phyloP scores from a whole-genome alignment of 148 eudicot species.

The Rhododendron ferrugineum region DNA sequence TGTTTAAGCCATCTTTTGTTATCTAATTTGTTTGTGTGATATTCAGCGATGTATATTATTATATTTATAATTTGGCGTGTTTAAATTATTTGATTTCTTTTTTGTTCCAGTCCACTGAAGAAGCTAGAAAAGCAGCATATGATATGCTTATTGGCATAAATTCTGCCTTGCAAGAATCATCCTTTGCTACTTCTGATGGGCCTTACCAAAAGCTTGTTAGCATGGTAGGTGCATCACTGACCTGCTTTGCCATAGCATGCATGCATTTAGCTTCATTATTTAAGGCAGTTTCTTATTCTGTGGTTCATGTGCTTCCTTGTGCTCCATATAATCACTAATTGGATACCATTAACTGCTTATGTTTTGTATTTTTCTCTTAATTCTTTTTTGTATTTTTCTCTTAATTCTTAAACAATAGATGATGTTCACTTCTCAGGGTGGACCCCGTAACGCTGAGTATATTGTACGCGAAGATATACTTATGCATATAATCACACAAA shows the following conservation, averaged over 20 bases:
- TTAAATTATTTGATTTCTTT: background rate
- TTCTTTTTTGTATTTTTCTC: background rate
- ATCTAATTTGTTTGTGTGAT: background rate
- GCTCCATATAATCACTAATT: background rate
- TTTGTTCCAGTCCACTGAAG: slow-evolving; percentile 60
- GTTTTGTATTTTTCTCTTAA: background rate
- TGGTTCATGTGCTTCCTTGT: background rate
- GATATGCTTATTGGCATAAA: slow-evolving; percentile 63
- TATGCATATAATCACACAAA: background rate
- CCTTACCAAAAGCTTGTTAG: slow-evolving; percentile 51
- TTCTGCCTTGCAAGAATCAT: slow-evolving; percentile 49
- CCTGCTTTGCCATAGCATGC: background rate
- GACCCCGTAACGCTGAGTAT: background rate
- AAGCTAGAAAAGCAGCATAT: slow-evolving; percentile 73
- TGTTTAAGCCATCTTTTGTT: background rate
- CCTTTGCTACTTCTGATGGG: slow-evolving; percentile 32
- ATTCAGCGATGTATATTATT: background rate
- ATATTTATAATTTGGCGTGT: background rate
- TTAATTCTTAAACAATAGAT: background rate
- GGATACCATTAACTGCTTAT: background rate
- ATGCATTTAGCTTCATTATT: background rate
- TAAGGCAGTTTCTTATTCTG: background rate
- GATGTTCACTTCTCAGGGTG: background rate
- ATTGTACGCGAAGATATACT: background rate
- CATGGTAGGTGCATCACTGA: slow-evolving; percentile 50